These are phyloP conservation scores for Salix exigua DNA, from an alignment of 345 rosid species.

Conservation along the genomic window DNA sequence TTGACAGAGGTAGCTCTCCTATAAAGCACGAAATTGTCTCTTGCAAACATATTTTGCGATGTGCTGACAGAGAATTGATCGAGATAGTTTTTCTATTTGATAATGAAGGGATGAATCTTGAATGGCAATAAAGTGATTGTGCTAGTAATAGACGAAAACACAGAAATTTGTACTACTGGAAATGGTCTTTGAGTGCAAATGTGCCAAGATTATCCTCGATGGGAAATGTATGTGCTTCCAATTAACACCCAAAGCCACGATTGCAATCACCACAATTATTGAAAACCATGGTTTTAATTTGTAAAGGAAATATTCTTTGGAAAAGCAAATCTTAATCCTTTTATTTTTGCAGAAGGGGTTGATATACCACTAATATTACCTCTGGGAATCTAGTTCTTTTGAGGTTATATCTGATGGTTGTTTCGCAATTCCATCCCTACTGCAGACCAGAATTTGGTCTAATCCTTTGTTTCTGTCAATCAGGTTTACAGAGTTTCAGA, in stretches of 20 bases:
- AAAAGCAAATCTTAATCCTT: background rate
- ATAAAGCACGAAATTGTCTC: background rate
- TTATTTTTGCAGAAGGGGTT: background rate
- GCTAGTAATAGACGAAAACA: background rate
- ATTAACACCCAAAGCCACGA: background rate
- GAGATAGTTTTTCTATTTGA: background rate
- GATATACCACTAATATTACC: background rate
- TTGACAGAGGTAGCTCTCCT: background rate
- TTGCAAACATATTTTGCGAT: background rate
- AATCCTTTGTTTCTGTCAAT: constrained; percentile 10
- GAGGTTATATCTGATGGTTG: no score
- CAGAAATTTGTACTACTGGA: background rate
- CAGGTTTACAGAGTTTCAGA: constrained; percentile 82
- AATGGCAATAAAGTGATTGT: background rate
- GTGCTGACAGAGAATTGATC: background rate
- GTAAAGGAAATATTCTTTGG: background rate
- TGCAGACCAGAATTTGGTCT: background rate
- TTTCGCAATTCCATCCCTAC: no score
- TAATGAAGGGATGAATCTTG: background rate
- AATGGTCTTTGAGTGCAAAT: background rate
- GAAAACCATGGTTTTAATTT: background rate
- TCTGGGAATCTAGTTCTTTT: no score
- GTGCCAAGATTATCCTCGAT: background rate
- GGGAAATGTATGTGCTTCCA: background rate
- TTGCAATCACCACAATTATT: background rate